Evolutionary conservation across 148 eudicot genomes (phyloP), one percentile per base, ranked within the genome.

Genomic region (Nepenthes mirabilis): DNA sequence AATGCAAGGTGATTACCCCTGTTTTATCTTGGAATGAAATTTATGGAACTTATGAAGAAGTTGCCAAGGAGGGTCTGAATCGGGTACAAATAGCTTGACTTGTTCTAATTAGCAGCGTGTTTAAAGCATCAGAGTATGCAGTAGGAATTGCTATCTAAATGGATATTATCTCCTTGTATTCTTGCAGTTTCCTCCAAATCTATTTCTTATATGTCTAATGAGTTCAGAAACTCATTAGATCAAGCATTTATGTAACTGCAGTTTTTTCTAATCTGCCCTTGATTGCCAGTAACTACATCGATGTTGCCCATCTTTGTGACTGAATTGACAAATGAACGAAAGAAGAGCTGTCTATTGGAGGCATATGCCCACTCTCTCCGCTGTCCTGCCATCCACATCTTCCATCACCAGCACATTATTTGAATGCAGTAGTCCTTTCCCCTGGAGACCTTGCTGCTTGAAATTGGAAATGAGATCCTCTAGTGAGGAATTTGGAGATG

Each of bases 291-390:
- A 37, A 88, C 65, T 2, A 68, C 77, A 70, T 77, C 66, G 50
- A 85, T 85, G 65, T 68, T 75, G 1, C 91, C 91, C 96, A 88
- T 85, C 75, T 81, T 88, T 40, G 83, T 65, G 67, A 88, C 83
- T 1, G 96, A 85, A 1, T 63, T 53, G 1, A 63, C 74, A 70
- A 85, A 88, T 1, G 91, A 71, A 5, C 65, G 68, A 40, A 83
- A 88, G 70, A 88, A 88, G 23, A 37, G 48, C 5, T 75, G 49
- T 40, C 71, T 70, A 37, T 72, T 52, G 0, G 52, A 23, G 5
- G 86, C 86, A 37, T 72, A 82, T 2, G 68, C 72, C 85, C 87
- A 84, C 5, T 84, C 88, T 43, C 65, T 61, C 35, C 69, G 57
- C 51, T 56, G 65, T 1, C 79, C 80, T 79, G 6, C 81, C 80